A percentile compares a stretch with the other conserved stretches of the same genome.
These are phyloP conservation scores for Talaromyces pinophilus DNA, from an alignment of 2,329 filamentous ascomycete species.

Conservation along the genomic window DNA sequence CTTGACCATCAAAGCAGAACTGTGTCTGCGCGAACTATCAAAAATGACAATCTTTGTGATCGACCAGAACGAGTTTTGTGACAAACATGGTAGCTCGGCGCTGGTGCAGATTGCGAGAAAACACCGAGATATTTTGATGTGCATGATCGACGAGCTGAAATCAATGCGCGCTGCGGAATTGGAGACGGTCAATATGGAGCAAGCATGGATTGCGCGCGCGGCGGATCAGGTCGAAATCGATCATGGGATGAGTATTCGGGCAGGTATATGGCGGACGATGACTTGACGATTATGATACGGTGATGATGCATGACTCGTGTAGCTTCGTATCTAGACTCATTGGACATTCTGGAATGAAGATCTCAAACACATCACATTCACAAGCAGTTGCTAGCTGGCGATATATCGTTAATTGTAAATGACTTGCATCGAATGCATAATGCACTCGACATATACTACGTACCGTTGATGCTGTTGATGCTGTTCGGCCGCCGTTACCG, in stretches of 20 bases:
- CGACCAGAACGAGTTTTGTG: conserved; percentile 30
- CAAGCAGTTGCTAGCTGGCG: not conserved
- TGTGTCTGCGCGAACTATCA: conserved; percentile 38
- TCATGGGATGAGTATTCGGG: not conserved
- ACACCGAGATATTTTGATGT: conserved; percentile 34
- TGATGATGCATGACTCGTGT: not conserved
- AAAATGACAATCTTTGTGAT: conserved; percentile 38
- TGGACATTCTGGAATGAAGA: not conserved
- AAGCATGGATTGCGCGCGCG: conserved; percentile 34
- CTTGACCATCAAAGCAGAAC: conserved; percentile 38
- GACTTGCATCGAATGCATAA: not conserved
- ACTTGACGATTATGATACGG: not conserved
- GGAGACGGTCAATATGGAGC: conserved; percentile 39
- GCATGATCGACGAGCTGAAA: conserved; percentile 43
- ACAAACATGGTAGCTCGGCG: conserved; percentile 24
- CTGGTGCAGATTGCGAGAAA: conserved; percentile 34
- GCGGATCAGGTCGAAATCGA: conserved; percentile 27
- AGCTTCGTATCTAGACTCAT: not conserved
- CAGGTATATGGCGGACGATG: conserved; percentile 7
- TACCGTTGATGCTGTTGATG: not conserved
- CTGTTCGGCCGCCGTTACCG: not conserved
- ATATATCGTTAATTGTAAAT: not conserved
- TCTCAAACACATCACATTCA: not conserved
- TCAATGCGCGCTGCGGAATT: conserved; percentile 39
- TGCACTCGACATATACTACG: not conserved